These are phyloP conservation scores for Teratosphaeria destructans DNA, from an alignment of 2,329 filamentous ascomycete genomes.

Conservation along the genomic window DNA sequence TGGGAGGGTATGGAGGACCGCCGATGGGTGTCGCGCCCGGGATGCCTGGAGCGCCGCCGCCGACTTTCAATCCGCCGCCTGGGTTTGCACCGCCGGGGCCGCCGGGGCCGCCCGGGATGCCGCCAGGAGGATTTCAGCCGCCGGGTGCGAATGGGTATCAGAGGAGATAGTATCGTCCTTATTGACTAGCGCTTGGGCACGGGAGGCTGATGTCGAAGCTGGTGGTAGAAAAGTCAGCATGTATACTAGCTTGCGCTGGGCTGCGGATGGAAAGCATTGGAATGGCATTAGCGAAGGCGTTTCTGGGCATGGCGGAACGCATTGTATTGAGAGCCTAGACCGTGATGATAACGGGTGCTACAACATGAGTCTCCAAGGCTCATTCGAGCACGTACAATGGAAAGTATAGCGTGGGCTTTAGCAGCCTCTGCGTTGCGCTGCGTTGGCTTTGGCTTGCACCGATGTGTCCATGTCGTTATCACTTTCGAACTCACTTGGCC, in stretches of 20 bases:
- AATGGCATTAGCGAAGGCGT: background rate
- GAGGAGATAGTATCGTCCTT: background rate
- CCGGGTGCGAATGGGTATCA: background rate
- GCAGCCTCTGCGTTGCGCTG: background rate
- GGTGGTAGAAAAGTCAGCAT: background rate
- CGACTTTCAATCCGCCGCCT: constrained; percentile 19
- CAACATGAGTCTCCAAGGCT: background rate
- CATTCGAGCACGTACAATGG: background rate
- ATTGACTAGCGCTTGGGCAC: background rate
- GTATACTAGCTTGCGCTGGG: background rate
- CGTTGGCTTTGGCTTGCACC: background rate
- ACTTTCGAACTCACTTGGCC: background rate
- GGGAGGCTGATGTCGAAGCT: background rate
- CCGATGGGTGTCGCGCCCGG: constrained; percentile 35
- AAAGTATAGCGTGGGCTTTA: background rate
- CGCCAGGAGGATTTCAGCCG: background rate
- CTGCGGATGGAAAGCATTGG: background rate
- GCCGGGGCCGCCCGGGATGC: background rate
- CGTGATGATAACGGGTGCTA: background rate
- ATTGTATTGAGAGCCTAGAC: background rate
- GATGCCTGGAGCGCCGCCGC: constrained; percentile 20
- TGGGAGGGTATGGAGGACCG: constrained; percentile 58
- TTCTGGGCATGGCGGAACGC: background rate
- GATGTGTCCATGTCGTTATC: background rate
- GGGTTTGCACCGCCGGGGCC: constrained; percentile 25